Base-by-base conservation (phyloP, 805 yeast genomes). In the Starmera caribaea region DNA sequence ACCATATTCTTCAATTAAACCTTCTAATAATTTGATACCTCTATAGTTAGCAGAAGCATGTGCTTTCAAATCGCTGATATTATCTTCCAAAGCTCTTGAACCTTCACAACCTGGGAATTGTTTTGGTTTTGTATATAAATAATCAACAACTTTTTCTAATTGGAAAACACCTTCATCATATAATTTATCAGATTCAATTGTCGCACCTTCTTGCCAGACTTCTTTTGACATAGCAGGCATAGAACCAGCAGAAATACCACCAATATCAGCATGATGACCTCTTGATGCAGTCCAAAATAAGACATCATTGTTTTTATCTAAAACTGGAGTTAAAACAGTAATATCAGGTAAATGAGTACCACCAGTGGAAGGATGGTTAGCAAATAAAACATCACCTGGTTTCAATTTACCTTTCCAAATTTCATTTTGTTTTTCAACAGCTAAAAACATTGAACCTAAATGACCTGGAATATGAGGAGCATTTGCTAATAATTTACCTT, bases 191-290 rank as follows among this genome's bases (percentile, higher is more conserved):
- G 76, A 62, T 40, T 66, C 66, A 36, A 74, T 71, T 16, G 72
- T 65, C 3, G 73, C 79, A 40, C 80, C 81, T 54, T 75, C 81
- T 43, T 74, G 74, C 43, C 56, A 68, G 32, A 75, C 62, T 31
- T 68, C 65, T 47, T 68, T 70, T 12, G 80, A 74, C 49, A 72
- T 61, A 3, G 80, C 71, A 16, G 78, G 72, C 63, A 70, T 72
- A 1, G 76, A 68, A 4, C 79, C 79, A 8, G 79, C 76, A 36
- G 74, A 63, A 37, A 74, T 66, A n/a, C 78, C 74, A 32, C 81
- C 81, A 48, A 75, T 74, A 45, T 75, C 81, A 17, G 80, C 74
- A 54, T 75, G 81, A 54, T 75, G 81, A 4, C 79, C 80, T 43
- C 81, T 59, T 2, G 79, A 66, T 5, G 80, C 81, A 15, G 71